Conservation (phyloP, 1,284 basidiomycete genomes). For the Ustilago curta region DNA sequence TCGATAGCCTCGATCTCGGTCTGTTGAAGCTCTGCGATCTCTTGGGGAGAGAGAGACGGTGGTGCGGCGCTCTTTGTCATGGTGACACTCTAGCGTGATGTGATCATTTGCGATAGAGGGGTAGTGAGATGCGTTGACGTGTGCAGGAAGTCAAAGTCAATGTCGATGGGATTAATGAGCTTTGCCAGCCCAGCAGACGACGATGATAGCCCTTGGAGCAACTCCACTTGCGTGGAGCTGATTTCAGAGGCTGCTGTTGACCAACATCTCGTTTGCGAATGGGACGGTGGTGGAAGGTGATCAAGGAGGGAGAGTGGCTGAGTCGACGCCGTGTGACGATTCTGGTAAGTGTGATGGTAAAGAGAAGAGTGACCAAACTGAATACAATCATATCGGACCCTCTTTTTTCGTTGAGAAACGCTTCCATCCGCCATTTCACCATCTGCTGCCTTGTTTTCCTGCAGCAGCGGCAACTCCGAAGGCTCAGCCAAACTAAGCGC, state of each 20-base stretch:
- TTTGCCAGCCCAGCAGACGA: slow-evolving; percentile 9
- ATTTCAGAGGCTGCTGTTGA: slow-evolving; percentile 23
- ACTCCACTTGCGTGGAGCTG: slow-evolving; percentile 51
- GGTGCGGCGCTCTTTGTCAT: slow-evolving; percentile 19
- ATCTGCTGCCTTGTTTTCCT: slow-evolving; percentile 17
- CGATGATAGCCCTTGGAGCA: slow-evolving; percentile 15
- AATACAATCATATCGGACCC: slow-evolving; percentile 11
- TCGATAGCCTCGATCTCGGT: slow-evolving; percentile 63
- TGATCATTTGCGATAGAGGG: slow-evolving; percentile 17
- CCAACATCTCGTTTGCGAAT: slow-evolving; percentile 26
- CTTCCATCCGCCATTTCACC: slow-evolving; percentile 11
- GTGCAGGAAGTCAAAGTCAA: neutral
- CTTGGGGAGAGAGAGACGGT: slow-evolving; percentile 37
- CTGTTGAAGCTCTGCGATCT: slow-evolving; percentile 59
- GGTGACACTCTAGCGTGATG: neutral
- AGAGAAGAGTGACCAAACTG: neutral
- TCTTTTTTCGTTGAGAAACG: slow-evolving; percentile 10
- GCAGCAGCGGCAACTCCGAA: neutral
- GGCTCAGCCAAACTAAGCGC: slow-evolving; percentile 6
- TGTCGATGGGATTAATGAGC: slow-evolving; percentile 4
- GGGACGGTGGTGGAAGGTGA: slow-evolving; percentile 5
- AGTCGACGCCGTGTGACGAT: neutral
- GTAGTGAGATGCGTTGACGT: slow-evolving; percentile 17
- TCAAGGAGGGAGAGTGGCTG: neutral
- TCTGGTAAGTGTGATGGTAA: slow-evolving; percentile 14